Base-by-base conservation (phyloP, 2,329 filamentous ascomycete genomes). In the Sporothrix variecibatus region DNA sequence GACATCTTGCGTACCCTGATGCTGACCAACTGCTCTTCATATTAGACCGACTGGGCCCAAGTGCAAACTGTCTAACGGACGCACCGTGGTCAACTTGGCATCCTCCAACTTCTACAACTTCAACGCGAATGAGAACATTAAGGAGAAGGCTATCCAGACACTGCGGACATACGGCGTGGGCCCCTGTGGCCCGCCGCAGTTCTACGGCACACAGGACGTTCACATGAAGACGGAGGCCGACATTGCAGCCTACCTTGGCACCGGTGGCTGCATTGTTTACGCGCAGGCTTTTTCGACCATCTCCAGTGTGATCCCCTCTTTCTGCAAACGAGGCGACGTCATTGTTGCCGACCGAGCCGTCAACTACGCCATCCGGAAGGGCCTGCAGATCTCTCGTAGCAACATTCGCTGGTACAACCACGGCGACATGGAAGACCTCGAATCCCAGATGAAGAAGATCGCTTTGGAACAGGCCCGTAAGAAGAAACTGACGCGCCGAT, bases 51-150 rank as follows among this genome's bases (percentile, higher is more conserved):
- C 94, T 0, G 95, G 94, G 11, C 95, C 96, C 65, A 97, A 96
- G 82, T 91, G 92, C 69, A 98, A 96, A 82, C 89, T 99, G 73
- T 87, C 91, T 67, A 97, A 92, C 82, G 96, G 96, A 79, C 92
- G 94, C 77, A 97, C 93, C 23, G 96, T 98, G 31, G 94, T 89
- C 74, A 99, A 99, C 81, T 91, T 99, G 77, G 95, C 94, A 51
- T 97, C 94, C 1, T 96, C 94, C 85, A 99, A 99, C 83, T 97
- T 96, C 83, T 98, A 97, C 87, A 98, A 99, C 85, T 94, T 99
- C 82, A 94, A 97, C 77, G 90, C 90, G 72, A 98, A 97, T 81
- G 95, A 98, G 76, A 89, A 91, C 49, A 91, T 99, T 79, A 97
- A 97, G 80, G 94, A 98, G 78, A 97, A 97, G 82, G 96, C 95